Percentiles rank a stretch among this genome's conserved stretches.
These are phyloP conservation scores for Blepharisma japonicum DNA, from an alignment of 73 alveolate genomes.

Conservation along the genomic window DNA sequence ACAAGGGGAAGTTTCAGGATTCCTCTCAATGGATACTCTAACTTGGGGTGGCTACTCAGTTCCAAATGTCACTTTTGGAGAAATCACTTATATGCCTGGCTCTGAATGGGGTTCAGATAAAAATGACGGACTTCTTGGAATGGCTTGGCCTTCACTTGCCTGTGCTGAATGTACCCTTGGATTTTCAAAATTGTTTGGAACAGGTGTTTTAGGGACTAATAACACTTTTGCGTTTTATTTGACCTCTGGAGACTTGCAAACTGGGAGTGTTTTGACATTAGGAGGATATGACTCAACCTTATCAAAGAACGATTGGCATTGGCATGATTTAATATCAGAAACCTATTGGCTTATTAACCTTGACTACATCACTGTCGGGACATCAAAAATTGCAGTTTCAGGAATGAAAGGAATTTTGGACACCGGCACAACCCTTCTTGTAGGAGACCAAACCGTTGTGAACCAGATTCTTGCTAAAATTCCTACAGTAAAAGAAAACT, in stretches of 20 bases:
- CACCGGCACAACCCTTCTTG: slow-evolving; percentile 58
- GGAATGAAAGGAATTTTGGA: slow-evolving; percentile 47
- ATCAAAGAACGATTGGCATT: slow-evolving; percentile 26
- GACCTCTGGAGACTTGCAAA: slow-evolving; percentile 24
- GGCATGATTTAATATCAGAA: slow-evolving; percentile 53
- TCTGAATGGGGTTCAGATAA: slow-evolving; percentile 49
- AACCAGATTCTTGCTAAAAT: slow-evolving; percentile 50
- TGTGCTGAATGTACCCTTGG: slow-evolving; percentile 35
- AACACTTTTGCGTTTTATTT: slow-evolving; percentile 55
- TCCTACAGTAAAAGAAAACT: slow-evolving; percentile 47
- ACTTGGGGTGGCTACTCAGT: slow-evolving; percentile 48
- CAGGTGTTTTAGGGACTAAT: slow-evolving; percentile 40
- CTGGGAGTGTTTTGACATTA: slow-evolving; percentile 40
- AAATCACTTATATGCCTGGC: slow-evolving; percentile 38
- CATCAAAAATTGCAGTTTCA: slow-evolving; percentile 30
- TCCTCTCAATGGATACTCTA: slow-evolving; percentile 43
- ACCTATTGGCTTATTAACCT: slow-evolving; percentile 53
- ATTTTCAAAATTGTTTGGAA: too few species aligned
- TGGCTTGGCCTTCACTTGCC: slow-evolving; percentile 56
- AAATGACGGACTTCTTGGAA: slow-evolving; percentile 70
- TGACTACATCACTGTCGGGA: slow-evolving; percentile 40
- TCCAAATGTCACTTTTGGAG: slow-evolving; percentile 54
- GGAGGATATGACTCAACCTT: slow-evolving; percentile 57
- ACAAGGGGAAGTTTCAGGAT: slow-evolving; percentile 60
- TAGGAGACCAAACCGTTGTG: slow-evolving; percentile 46